Conservation (phyloP, 2,329 filamentous ascomycete species). For the Colletotrichum sidae region DNA sequence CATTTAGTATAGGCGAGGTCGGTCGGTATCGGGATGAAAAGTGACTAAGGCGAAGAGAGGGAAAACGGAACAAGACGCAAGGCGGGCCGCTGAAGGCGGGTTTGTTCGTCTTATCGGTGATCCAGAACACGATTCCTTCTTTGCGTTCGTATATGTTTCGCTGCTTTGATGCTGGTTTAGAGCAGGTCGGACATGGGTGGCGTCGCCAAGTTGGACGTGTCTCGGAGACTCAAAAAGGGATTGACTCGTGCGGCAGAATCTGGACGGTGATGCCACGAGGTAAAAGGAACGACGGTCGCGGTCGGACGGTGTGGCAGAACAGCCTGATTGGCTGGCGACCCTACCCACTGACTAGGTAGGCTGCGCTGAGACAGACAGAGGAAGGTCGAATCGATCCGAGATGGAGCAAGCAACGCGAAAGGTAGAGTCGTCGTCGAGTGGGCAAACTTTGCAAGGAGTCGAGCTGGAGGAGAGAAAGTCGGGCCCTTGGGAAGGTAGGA, state of each 20-base stretch:
- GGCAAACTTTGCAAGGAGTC: background rate
- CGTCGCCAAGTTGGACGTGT: conserved; percentile 31
- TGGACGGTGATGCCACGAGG: conserved; percentile 33
- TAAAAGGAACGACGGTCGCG: conserved; percentile 33
- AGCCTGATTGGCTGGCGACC: conserved; percentile 17
- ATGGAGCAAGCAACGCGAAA: conserved; percentile 4
- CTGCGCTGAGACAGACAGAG: background rate
- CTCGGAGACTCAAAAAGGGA: conserved; percentile 28
- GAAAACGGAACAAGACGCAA: conserved; percentile 3
- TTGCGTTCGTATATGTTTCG: conserved; percentile 6
- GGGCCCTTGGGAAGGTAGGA: background rate
- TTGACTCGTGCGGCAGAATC: conserved; percentile 33
- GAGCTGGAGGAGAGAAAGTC: conserved; percentile 2
- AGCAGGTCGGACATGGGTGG: conserved; percentile 18
- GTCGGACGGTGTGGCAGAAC: conserved; percentile 9
- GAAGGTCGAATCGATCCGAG: conserved; percentile 3
- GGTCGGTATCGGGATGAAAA: conserved; percentile 9
- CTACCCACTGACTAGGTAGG: background rate
- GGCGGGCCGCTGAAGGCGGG: conserved; percentile 4
- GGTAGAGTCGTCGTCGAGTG: conserved; percentile 5
- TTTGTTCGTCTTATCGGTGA: conserved; percentile 1
- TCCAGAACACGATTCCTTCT: background rate
- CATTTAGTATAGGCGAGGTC: conserved; percentile 25
- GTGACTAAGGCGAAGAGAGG: background rate
- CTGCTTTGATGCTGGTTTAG: conserved; percentile 14